Conservation (phyloP, 768 basidiomycete species). For the Suillus subalutaceus region DNA sequence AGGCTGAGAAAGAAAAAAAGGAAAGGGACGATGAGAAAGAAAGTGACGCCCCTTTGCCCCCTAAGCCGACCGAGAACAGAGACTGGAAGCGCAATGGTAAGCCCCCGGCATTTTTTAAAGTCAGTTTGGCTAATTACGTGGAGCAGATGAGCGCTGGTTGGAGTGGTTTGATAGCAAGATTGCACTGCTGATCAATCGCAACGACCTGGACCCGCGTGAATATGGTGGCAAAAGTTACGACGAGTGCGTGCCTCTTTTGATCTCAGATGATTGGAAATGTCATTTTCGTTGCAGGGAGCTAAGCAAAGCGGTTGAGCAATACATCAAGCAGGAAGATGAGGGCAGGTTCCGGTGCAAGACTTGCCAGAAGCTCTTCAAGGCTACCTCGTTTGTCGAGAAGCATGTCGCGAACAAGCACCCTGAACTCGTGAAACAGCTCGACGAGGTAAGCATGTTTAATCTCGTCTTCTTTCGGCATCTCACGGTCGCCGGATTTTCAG, state of each 20-base stretch:
- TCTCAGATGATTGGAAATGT: slow-evolving; percentile 14
- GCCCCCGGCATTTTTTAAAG: slow-evolving; percentile 23
- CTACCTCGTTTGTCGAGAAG: slow-evolving; percentile 95
- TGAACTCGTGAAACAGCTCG: slow-evolving; percentile 79
- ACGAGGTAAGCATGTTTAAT: slow-evolving; percentile 62
- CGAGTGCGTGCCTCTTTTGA: slow-evolving; percentile 60
- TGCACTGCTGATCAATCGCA: slow-evolving; percentile 75
- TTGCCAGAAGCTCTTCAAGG: slow-evolving; percentile 97
- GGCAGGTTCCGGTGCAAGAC: slow-evolving; percentile 96
- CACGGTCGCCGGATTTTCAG: slow-evolving; percentile 44
- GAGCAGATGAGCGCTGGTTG: slow-evolving; percentile 82
- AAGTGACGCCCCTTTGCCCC: slow-evolving; percentile 26
- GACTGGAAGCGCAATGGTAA: slow-evolving; percentile 72
- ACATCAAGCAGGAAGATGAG: slow-evolving; percentile 94
- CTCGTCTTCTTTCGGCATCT: slow-evolving; percentile 10
- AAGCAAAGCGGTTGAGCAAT: slow-evolving; percentile 73
- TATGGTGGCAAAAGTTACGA: slow-evolving; percentile 91
- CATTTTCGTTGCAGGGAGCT: slow-evolving; percentile 63
- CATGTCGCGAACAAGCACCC: slow-evolving; percentile 95
- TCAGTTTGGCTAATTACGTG: slow-evolving; percentile 18
- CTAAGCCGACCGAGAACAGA: slow-evolving; percentile 44
- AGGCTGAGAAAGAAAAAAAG: slow-evolving; percentile 47
- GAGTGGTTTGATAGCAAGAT: slow-evolving; percentile 89
- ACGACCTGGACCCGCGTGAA: slow-evolving; percentile 80
- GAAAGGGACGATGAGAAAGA: slow-evolving; percentile 51